Conservation (phyloP, 2,329 filamentous ascomycete genomes). For the Ascomycota sp. region DNA sequence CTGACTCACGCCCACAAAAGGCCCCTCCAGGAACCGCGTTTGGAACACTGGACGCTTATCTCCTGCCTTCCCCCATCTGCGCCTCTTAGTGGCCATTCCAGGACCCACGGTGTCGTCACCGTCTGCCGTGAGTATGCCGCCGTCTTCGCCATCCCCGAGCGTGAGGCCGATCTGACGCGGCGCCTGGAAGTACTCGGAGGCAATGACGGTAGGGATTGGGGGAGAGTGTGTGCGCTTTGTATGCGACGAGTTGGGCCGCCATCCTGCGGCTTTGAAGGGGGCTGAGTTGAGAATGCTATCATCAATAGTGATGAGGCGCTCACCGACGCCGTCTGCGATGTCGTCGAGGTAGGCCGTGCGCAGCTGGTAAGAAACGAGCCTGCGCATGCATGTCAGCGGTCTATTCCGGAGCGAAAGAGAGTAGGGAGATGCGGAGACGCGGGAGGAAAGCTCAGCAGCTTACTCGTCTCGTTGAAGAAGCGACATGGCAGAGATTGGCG, state of each 20-base stretch:
- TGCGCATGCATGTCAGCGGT: conserved; percentile 11
- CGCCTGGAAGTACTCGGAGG: conserved; percentile 67
- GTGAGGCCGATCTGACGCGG: conserved; percentile 41
- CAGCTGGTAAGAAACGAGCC: conserved; percentile 65
- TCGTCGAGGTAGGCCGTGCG: conserved; percentile 62
- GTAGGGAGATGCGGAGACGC: too few relatives aligned
- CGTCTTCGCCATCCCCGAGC: conserved; percentile 50
- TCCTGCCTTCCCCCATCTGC: conserved; percentile 23
- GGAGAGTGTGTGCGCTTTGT: conserved; percentile 72
- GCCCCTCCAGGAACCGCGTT: too few relatives aligned
- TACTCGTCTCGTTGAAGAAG: too few relatives aligned
- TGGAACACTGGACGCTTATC: too few relatives aligned
- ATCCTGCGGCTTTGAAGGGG: conserved; percentile 66
- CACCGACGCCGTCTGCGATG: conserved; percentile 66
- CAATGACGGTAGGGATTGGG: conserved; percentile 64
- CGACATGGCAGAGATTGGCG: too few relatives aligned
- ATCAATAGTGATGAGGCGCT: conserved; percentile 66
- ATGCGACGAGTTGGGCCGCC: conserved; percentile 52
- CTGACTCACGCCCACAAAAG: too few relatives aligned
- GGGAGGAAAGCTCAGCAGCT: too few relatives aligned
- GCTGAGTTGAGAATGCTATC: conserved; percentile 60
- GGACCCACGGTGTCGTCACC: conserved; percentile 49
- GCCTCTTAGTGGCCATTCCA: conserved; percentile 43
- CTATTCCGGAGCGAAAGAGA: too few relatives aligned
- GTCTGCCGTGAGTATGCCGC: conserved; percentile 49